Evolutionary conservation across 1,284 basidiomycete genomes (phyloP).

Genomic region (Testicularia cyperi): DNA sequence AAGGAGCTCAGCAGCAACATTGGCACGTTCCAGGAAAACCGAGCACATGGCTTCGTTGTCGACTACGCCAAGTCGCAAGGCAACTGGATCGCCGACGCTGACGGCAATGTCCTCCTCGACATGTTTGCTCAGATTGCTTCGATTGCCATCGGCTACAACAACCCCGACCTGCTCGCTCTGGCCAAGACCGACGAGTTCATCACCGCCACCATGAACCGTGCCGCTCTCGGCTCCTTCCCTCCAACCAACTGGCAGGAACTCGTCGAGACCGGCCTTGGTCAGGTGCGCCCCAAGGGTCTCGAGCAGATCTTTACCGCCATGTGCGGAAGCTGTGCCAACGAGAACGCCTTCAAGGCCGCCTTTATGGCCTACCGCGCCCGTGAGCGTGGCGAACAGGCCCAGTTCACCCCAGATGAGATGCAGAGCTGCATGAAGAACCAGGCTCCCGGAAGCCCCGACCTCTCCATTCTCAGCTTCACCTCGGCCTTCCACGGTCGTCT

Average conservation of each 20-base stretch:
- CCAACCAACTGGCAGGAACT: conserved; percentile 63
- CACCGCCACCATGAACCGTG: conserved; percentile 63
- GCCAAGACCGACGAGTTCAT: conserved; percentile 61
- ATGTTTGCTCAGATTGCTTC: conserved; percentile 65
- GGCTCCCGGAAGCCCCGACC: conserved; percentile 63
- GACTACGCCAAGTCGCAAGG: conserved; percentile 60
- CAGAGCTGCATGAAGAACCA: conserved; percentile 65
- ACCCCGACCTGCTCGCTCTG: conserved; percentile 61
- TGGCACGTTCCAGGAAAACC: conserved; percentile 61
- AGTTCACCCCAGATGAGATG: conserved; percentile 35
- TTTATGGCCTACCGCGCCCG: conserved; percentile 63
- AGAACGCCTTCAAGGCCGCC: conserved; percentile 66
- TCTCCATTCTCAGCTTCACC: conserved; percentile 65
- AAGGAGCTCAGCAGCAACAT: conserved; percentile 54
- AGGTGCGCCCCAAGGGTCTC: conserved; percentile 64
- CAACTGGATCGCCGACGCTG: conserved; percentile 65
- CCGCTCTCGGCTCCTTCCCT: conserved; percentile 66
- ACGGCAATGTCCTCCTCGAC: conserved; percentile 65
- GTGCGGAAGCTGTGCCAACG: conserved; percentile 61
- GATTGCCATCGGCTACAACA: conserved; percentile 62
- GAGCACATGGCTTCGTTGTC: conserved; percentile 61
- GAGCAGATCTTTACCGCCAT: conserved; percentile 61
- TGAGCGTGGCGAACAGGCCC: conserved; percentile 57
- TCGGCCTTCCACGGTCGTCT: conserved; percentile 60
- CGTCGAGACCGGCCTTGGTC: conserved; percentile 63